Evolutionary conservation across 2,329 filamentous ascomycete species (phyloP).

Genomic region (Cytospora chrysosperma): DNA sequence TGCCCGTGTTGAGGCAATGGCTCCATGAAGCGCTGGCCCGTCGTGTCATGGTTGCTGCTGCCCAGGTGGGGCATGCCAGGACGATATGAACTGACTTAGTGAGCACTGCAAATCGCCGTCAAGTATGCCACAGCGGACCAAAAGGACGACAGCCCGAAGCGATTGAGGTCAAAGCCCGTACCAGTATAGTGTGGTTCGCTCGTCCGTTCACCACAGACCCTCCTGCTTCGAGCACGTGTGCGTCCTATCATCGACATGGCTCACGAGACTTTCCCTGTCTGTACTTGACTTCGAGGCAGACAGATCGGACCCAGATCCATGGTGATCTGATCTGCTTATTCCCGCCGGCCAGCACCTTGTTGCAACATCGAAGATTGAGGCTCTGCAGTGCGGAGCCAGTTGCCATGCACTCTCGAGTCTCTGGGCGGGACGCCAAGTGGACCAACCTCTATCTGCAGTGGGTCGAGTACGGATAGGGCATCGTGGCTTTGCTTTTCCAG

Average conservation of each 20-base stretch:
- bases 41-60: not conserved
- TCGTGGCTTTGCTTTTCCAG: not conserved
- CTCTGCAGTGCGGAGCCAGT: not conserved
- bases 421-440: not conserved
- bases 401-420: not conserved
- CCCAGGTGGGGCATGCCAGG: too few species aligned
- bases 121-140: not conserved
- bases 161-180: not conserved
- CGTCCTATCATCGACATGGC: not conserved
- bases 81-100: not conserved
- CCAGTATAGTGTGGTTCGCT: not conserved
- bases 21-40: not conserved
- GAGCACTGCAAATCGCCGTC: not conserved
- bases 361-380: not conserved
- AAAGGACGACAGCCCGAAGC: not conserved
- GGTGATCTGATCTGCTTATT: not conserved
- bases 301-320: not conserved
- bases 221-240: not conserved
- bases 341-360: slow-evolving; percentile 17
- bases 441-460: not conserved
- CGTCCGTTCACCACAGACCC: too few species aligned
- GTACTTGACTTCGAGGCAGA: not conserved
- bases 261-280: not conserved
- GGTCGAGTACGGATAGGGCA: too few species aligned
- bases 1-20: not conserved